phyloP scores from a whole-genome alignment of 305 asterid species.

The Rubia balearica region DNA sequence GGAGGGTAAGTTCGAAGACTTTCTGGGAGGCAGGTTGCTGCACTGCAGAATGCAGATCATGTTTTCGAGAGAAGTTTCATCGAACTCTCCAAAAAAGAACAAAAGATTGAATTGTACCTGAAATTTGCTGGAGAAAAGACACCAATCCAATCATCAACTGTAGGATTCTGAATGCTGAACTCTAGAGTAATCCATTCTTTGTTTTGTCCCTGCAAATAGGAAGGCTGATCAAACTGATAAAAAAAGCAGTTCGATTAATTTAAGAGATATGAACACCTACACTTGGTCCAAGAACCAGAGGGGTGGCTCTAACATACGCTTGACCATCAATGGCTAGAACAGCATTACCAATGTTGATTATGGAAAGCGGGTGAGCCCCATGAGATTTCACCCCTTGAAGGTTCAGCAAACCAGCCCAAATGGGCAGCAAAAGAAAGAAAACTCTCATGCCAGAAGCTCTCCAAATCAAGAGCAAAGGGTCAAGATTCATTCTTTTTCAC shows the following conservation, averaged over 20 bases:
- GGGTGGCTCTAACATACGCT: conserved; percentile 63
- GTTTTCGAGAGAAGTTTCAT: not conserved
- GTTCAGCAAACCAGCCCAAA: conserved; percentile 39
- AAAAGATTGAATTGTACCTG: conserved; percentile 33
- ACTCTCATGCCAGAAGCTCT: conserved; percentile 26
- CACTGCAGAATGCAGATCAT: conserved; percentile 34
- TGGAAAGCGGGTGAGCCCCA: conserved; percentile 67
- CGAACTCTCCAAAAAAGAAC: not conserved
- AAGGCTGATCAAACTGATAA: not conserved
- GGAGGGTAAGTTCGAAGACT: conserved; percentile 53
- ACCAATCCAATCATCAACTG: conserved; percentile 76
- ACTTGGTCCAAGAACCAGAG: conserved; percentile 59
- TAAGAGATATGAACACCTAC: conserved; percentile 29
- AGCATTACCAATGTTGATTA: conserved; percentile 44
- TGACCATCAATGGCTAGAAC: conserved; percentile 43
- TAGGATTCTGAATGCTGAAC: conserved; percentile 43
- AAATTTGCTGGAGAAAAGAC: conserved; percentile 86
- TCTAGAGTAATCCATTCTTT: conserved; percentile 60
- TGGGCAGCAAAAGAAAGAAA: conserved; percentile 26
- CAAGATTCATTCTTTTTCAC: not conserved
- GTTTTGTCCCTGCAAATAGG: conserved; percentile 32
- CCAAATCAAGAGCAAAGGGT: no score
- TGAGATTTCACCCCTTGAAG: conserved; percentile 47
- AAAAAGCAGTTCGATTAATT: not conserved
- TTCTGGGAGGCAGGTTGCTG: conserved; percentile 56